Conservation (phyloP, 1,284 basidiomycete species). For the Caloboletus firmus region DNA sequence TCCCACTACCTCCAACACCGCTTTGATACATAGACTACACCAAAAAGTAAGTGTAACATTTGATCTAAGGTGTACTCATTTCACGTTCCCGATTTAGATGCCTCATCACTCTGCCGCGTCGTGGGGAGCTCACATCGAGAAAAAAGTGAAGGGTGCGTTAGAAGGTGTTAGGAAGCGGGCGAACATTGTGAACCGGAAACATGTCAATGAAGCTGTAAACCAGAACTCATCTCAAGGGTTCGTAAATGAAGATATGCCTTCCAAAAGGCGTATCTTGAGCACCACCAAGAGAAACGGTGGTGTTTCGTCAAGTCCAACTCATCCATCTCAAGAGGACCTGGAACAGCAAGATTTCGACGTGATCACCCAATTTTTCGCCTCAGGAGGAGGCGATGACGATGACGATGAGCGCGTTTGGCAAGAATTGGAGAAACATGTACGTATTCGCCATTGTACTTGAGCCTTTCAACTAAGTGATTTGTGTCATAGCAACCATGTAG, state of each 20-base stretch:
- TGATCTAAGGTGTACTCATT: not conserved
- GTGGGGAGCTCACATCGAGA: constrained; percentile 35
- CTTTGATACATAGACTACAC: constrained; percentile 37
- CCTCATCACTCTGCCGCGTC: constrained; percentile 46
- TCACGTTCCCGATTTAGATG: constrained; percentile 36
- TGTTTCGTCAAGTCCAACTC: not conserved
- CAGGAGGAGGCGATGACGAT: constrained; percentile 45
- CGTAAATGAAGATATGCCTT: not conserved
- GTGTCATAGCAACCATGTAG: constrained; percentile 45
- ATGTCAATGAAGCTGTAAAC: not conserved
- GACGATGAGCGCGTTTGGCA: constrained; percentile 51
- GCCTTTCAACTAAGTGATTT: not conserved
- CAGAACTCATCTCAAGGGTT: not conserved
- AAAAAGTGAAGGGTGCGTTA: constrained; percentile 28
- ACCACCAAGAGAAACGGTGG: not conserved
- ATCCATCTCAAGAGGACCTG: constrained; percentile 10
- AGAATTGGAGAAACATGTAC: constrained; percentile 39
- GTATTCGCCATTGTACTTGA: constrained; percentile 8
- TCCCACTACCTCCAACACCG: constrained; percentile 34
- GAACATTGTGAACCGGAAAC: constrained; percentile 35
- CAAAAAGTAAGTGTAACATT: constrained; percentile 39
- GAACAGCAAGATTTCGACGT: constrained; percentile 44
- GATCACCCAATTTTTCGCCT: constrained; percentile 53
- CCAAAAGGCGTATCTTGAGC: constrained; percentile 1
- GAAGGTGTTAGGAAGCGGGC: constrained; percentile 35